Percentiles rank a stretch among this genome's conserved stretches.
These are phyloP conservation scores for Phytophthora lateralis DNA, from an alignment of 352 stramenopile genomes.

Conservation along the genomic window DNA sequence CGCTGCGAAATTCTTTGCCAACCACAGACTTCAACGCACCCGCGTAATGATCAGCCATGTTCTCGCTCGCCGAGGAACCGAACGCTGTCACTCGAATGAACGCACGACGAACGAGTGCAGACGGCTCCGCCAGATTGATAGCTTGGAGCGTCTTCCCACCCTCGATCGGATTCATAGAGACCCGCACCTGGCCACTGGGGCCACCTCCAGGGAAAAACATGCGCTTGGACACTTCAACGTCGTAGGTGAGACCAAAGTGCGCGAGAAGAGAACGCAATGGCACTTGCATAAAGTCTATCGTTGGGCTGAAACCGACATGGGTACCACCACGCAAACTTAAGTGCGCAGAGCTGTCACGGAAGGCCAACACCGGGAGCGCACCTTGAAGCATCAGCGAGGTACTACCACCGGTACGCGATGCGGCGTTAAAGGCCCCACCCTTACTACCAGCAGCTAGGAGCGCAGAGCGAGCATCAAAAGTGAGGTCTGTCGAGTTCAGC, in stretches of 20 bases:
- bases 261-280: constrained; percentile 44
- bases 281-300: constrained; percentile 67
- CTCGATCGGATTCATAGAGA: constrained; percentile 33
- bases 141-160: constrained; percentile 25
- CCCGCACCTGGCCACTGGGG: constrained; percentile 38
- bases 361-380: constrained; percentile 53
- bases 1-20: constrained; percentile 18
- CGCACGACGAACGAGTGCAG: constrained; percentile 34
- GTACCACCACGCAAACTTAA: constrained; percentile 59
- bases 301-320: constrained; percentile 65
- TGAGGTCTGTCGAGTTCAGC: constrained; percentile 56
- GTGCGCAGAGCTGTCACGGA: constrained; percentile 28
- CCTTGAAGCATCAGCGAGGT: constrained; percentile 75
- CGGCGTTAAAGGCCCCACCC: constrained; percentile 27
- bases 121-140: constrained; percentile 48
- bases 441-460: constrained; percentile 11
- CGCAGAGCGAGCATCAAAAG: constrained; percentile 34
- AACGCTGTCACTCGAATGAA: constrained; percentile 54
- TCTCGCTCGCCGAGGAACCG: constrained; percentile 40
- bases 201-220: constrained; percentile 59
- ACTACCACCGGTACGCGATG: constrained; percentile 57
- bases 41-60: constrained; percentile 44
- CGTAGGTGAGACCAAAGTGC: constrained; percentile 47
- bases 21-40: constrained; percentile 38
- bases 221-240: constrained; percentile 42